Base-by-base conservation (phyloP, 371 early-diverging fungal species). In the Mortierella sp. region DNA sequence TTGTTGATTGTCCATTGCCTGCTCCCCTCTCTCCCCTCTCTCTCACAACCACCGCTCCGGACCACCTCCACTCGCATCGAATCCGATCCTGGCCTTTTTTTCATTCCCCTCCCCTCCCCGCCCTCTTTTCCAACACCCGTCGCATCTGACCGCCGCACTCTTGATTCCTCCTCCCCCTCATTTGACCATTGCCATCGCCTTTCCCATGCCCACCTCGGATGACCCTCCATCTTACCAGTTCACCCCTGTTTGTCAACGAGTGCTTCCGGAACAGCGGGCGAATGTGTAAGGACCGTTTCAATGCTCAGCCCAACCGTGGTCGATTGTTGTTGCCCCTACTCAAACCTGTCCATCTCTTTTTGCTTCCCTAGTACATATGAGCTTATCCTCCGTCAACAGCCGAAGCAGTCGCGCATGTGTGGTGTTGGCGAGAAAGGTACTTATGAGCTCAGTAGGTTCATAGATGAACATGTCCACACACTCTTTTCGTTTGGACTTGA, bases 341-440 rank as follows among this genome's bases (percentile, higher is more conserved):
- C 44, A 22, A 14, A 34, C 17, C 14, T 34, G 8, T 28, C 34
- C 29, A 25, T 49, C 19, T 3, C 40, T 16, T 43, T 41, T 54
- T 45, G 24, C 21, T 49, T 40, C 14, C 5, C 14, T 71, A 90
- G 90, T n/a, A 81, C 84, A 39, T 93, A 90, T 62, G 82, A 87
- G 37, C 83, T 96, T 25, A 83, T 83, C 48, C 80, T 96, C 17
- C 81, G 96, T 9, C 97, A 97, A 71, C 96, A 97, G 78, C 96
- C 96, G 7, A 92, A 94, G 80, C 94, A 95, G 73, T 93, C 95
- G 17, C 89, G 96, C 43, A 95, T 95, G 87, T 95, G 96, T 70
- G 96, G 96, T 24, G 86, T 94, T 48, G 95, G 95, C 58, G 96
- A 95, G 70, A 96, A 95, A 83, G 91, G 93, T 90, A 86, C 57